Evolutionary conservation across 352 stramenopile genomes (phyloP).

Genomic region (Globisporangium apiculatum): DNA sequence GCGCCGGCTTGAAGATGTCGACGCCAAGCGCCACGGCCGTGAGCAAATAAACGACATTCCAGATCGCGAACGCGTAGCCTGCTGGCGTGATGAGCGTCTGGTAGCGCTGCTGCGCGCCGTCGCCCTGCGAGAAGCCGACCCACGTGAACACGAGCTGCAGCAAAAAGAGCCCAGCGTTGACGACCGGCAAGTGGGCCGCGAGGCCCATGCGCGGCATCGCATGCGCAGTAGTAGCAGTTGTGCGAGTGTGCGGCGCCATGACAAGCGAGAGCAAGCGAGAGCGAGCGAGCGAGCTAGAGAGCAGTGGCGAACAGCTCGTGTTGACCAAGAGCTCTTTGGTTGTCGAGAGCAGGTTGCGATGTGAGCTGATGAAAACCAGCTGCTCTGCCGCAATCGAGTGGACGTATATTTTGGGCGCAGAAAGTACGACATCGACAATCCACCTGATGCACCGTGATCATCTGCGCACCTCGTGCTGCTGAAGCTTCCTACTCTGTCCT

Average conservation of each 20-base stretch:
- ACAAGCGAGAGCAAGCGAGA: neutral
- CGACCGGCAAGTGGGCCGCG: constrained; percentile 23
- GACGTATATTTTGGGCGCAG: neutral
- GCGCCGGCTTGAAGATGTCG: constrained; percentile 39
- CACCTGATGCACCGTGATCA: neutral
- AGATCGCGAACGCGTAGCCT: constrained; percentile 53
- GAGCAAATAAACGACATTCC: constrained; percentile 59
- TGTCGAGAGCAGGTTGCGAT: neutral
- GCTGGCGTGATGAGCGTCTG: constrained; percentile 54
- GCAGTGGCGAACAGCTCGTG: neutral
- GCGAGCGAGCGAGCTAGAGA: neutral
- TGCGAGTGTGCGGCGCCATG: neutral
- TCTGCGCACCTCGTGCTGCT: neutral
- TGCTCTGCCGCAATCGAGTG: neutral
- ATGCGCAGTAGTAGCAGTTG: no score
- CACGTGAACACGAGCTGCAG: constrained; percentile 43
- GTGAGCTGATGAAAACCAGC: neutral
- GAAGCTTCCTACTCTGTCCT: neutral
- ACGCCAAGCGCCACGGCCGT: constrained; percentile 43
- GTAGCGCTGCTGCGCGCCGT: constrained; percentile 21
- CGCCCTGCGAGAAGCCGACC: constrained; percentile 22
- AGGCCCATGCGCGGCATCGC: constrained; percentile 4
- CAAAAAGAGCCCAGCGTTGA: constrained; percentile 49
- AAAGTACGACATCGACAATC: neutral
- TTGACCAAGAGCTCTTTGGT: neutral